Evolutionary conservation across 2,329 filamentous ascomycete genomes (phyloP).

Genomic region (Colletotrichum cereale): DNA sequence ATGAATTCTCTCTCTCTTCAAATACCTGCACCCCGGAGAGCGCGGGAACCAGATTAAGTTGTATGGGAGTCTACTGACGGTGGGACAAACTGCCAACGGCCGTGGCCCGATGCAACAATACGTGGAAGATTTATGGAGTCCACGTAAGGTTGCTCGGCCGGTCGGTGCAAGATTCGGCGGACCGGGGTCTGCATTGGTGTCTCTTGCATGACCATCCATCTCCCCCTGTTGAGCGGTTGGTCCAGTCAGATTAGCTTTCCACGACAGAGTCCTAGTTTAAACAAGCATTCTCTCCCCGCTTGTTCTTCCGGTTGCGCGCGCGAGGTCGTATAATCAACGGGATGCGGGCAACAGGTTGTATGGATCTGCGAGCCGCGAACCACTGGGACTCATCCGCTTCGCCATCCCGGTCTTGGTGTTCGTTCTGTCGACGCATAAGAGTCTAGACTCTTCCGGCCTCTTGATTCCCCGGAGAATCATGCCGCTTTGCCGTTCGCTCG

Average conservation of each 20-base stretch:
- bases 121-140: conserved; percentile 37
- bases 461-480: too few relatives aligned
- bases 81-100: not conserved
- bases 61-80: not conserved
- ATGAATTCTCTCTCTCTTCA: not conserved
- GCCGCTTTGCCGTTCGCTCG: not conserved
- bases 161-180: conserved; percentile 33
- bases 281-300: conserved; percentile 3
- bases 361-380: conserved; percentile 4
- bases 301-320: not conserved
- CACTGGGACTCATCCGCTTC: not conserved
- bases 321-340: not conserved
- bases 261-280: conserved; percentile 12
- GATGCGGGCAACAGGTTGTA: conserved; percentile 9
- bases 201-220: not conserved
- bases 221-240: not conserved
- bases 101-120: conserved; percentile 21
- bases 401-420: not conserved
- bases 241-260: conserved; percentile 1
- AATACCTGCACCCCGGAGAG: conserved; percentile 6
- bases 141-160: conserved; percentile 13
- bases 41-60: not conserved
- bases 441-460: not conserved
- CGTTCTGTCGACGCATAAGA: too few relatives aligned
- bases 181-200: not conserved